Percentiles rank a stretch among this genome's conserved stretches.
phyloP scores from a whole-genome alignment of 2,329 filamentous ascomycete species.

The Dactylellina parvicollis region DNA sequence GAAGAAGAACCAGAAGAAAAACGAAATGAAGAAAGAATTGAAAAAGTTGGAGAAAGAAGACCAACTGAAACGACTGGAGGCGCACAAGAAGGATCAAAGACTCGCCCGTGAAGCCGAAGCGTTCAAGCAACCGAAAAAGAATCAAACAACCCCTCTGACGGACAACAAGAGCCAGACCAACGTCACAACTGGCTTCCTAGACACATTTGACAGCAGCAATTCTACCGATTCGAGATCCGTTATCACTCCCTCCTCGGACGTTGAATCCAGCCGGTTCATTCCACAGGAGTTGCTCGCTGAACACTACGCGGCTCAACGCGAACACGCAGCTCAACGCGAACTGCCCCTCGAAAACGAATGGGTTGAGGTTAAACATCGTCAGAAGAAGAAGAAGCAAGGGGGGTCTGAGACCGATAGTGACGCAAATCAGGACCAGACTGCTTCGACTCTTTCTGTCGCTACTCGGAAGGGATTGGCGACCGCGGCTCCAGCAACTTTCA shows the following conservation, averaged over 20 bases:
- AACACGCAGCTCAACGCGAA: conserved; percentile 21
- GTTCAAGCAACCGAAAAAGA: conserved; percentile 35
- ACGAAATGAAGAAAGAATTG: conserved; percentile 47
- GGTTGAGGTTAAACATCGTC: conserved; percentile 47
- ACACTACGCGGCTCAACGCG: conserved; percentile 29
- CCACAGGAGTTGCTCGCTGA: conserved; percentile 38
- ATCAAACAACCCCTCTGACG: conserved; percentile 28
- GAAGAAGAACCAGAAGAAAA: conserved; percentile 54
- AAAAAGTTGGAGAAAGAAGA: conserved; percentile 50
- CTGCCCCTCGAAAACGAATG: conserved; percentile 46
- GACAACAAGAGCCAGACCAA: conserved; percentile 12
- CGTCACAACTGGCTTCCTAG: conserved; percentile 16
- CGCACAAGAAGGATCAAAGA: conserved; percentile 47
- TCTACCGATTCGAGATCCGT: conserved; percentile 40
- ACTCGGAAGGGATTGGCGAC: background rate
- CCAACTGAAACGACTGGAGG: conserved; percentile 42
- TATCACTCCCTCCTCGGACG: conserved; percentile 48
- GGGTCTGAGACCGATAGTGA: conserved; percentile 52
- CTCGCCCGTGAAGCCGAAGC: conserved; percentile 48
- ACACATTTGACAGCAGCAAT: conserved; percentile 49
- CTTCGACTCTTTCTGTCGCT: conserved; percentile 19
- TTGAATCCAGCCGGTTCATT: conserved; percentile 24
- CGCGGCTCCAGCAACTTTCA: background rate
- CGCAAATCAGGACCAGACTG: conserved; percentile 36
- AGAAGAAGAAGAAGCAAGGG: conserved; percentile 52